Base-by-base conservation (phyloP, 257 asterid species). In the Prunella vulgaris region DNA sequence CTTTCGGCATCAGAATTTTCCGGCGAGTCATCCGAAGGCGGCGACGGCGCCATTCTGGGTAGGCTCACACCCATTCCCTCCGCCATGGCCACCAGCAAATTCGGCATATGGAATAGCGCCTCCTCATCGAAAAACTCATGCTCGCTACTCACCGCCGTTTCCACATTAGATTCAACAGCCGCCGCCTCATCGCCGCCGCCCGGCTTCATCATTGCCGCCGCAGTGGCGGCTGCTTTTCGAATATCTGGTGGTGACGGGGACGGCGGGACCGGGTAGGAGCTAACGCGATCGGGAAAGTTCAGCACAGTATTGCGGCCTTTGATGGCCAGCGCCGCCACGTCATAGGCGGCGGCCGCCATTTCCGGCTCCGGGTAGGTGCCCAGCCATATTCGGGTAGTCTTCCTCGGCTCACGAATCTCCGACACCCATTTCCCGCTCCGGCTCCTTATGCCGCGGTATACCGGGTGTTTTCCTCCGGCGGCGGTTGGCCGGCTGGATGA, bases 61-160 rank as follows among this genome's bases (percentile, higher is more conserved):
- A 80, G 88, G 72, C 86, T 83, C 5, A 83, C 73, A 3, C 81
- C 85, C 88, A 83, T 80, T 30, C 88, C 88, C 74, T 78, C 85
- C 42, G 88, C 88, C 88, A 83, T 80, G 12, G 74, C 82, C 59
- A 68, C 66, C 60, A 83, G 65, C 85, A 83, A 28, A 21, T 80
- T 83, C n/a, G 88, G 88, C 82, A 81, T 76, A 54, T 81, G 35
- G 53, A 76, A 76, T 54, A 83, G n/a, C 12, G 72, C 88, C 48
- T 83, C 88, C 60, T 73, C 85, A 20, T 83, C 88, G 0, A 79
- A 73, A 28, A 72, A 84, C 37, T 84, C 85, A 72, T 75, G 51
- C 58, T 52, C 77, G 3, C 28, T 13, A 22, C 30, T 32, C 40
- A n/a, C n/a, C n/a, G n/a, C n/a, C n/a, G n/a, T n/a, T n/a, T n/a